A percentile compares a stretch with the other conserved stretches of the same genome.
Conservation (phyloP, 495 filamentous ascomycete species). For the Xylaria bambusicola region DNA sequence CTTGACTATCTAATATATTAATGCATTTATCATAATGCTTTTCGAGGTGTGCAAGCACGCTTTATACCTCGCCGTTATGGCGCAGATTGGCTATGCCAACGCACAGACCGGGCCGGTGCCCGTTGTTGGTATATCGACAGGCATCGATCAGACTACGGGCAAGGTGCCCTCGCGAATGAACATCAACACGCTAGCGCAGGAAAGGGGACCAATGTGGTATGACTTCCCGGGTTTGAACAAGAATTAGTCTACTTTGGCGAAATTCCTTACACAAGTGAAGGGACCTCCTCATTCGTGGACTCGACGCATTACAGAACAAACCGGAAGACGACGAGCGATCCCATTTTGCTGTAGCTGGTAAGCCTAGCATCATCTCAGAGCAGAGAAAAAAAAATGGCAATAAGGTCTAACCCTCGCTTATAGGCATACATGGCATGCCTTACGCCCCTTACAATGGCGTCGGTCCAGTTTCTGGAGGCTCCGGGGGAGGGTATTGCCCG, state of each 20-base stretch:
- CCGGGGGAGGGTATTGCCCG: constrained; percentile 49
- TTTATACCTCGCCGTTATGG: constrained; percentile 1
- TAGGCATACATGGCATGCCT: constrained; percentile 56
- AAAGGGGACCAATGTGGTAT: constrained; percentile 45
- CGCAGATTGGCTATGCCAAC: constrained; percentile 1
- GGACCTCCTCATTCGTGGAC: constrained; percentile 50
- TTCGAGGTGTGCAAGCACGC: background rate
- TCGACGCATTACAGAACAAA: constrained; percentile 41
- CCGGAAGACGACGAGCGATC: constrained; percentile 46
- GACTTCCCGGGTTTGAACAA: background rate
- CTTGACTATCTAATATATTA: background rate
- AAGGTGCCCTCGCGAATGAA: constrained; percentile 38
- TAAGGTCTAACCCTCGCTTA: background rate
- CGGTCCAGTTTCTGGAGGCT: constrained; percentile 35
- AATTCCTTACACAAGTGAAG: constrained; percentile 19
- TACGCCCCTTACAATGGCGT: constrained; percentile 51
- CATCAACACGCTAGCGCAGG: constrained; percentile 38
- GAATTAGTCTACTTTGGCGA: background rate
- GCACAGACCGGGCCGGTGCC: constrained; percentile 25
- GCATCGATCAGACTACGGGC: constrained; percentile 38
- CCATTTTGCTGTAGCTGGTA: constrained; percentile 52
- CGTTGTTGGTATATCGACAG: constrained; percentile 39
- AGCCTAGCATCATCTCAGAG: constrained; percentile 2
- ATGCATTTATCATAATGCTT: background rate
- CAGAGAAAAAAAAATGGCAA: no score